Percentiles rank a stretch among this genome's conserved stretches.
Conservation (phyloP, 1,139 yeast species). For the Magnusiomyces magnusii region DNA sequence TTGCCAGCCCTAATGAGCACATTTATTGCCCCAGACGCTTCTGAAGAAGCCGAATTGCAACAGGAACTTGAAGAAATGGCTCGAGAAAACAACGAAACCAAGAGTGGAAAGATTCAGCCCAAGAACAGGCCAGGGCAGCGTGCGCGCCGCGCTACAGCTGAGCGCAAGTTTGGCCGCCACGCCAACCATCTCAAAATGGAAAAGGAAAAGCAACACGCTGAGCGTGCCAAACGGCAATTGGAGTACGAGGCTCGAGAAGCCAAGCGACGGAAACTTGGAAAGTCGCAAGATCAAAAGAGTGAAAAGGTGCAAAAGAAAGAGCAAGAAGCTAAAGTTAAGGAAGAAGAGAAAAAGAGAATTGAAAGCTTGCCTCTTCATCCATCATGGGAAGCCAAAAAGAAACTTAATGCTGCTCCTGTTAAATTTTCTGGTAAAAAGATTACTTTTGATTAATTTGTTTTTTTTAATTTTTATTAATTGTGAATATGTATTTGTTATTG, state of each 20-base stretch:
- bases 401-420: slow-evolving; percentile 41
- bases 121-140: slow-evolving; percentile 95
- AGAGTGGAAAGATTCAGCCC: slow-evolving; percentile 12
- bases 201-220: slow-evolving; percentile 41
- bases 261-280: slow-evolving; percentile 35
- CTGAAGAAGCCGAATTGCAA: slow-evolving; percentile 35
- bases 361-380: slow-evolving; percentile 57
- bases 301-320: slow-evolving; percentile 18
- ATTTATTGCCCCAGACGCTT: slow-evolving; percentile 63
- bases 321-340: slow-evolving; percentile 9
- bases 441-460: slow-evolving; percentile 41
- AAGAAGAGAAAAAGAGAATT: slow-evolving; percentile 12
- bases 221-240: slow-evolving; percentile 47
- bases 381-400: slow-evolving; percentile 91
- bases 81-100: slow-evolving; percentile 17
- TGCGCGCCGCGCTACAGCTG: slow-evolving; percentile 97
- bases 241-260: slow-evolving; percentile 65
- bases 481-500: no score
- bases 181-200: slow-evolving; percentile 82
- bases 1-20: slow-evolving; percentile 80
- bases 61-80: slow-evolving; percentile 10
- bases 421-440: slow-evolving; percentile 82
- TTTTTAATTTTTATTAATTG: no score
- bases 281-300: slow-evolving; percentile 24
- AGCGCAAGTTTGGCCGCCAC: slow-evolving; percentile 67